Evolutionary conservation across 495 filamentous ascomycete genomes (phyloP), one percentile per base, ranked within the genome.

Genomic region (Pseudotulostoma volvatum): DNA sequence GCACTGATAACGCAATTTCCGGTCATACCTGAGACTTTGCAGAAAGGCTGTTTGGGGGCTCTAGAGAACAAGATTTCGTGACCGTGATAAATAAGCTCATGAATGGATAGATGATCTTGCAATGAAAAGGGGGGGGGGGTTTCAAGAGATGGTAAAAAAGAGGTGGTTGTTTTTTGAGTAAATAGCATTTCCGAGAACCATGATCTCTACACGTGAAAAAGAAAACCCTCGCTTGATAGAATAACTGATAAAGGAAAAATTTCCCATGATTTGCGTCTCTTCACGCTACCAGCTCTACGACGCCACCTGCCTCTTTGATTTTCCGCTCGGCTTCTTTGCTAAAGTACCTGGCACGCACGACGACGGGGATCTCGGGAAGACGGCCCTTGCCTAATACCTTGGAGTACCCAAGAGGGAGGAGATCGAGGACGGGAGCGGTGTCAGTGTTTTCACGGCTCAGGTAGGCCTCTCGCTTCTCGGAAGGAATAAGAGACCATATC

Each of bases 311-410:
- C 55, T 81, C 85, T 59, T 81, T 87, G 67, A 94, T 93, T 76
- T 94, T 94, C 66, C 75, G 67, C 76, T 94, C 86, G 44, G 86
- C 86, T 55, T 84, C 70, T 58, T 76, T 74, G 68, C 77, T 84
- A 64, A 94, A 76, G 63, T 80, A 92, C 53, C 86, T 66, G 44
- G 86, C 85, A 57, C 81, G 79, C 54, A 94, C 81, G 50, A 94
- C 79, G 51, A 94, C 51, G 38, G 86, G 86, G 49, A 92, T 68
- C 48, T 83, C 66, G 44, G 85, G 85, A 48, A 94, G 65, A 52
- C 84, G 71, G 58, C 86, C 86, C 74, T 94, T 94, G 59, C 86
- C 85, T 51, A 92, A 74, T 44, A 93, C 74, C 67, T 94, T 93
- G 52, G 81, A 76, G 76, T 92, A 93, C 45, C 86, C 86, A 52